Conservation (phyloP, 1,284 basidiomycete species). For the Spongispora temasekensis region DNA sequence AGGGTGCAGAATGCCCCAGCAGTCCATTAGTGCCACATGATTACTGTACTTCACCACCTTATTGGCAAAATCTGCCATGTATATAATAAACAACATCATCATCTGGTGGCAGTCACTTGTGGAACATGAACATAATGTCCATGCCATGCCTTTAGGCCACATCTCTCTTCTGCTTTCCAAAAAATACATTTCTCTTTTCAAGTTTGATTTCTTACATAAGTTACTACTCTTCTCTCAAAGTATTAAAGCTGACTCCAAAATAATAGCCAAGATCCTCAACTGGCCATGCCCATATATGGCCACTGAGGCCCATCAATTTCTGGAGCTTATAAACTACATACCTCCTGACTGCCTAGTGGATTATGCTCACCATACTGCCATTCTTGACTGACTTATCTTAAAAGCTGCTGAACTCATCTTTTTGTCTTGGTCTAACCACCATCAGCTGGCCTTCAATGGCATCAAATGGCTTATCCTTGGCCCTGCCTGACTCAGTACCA, state of each 20-base stretch:
- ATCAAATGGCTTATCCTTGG: conserved; percentile 41
- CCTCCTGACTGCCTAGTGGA: conserved; percentile 27
- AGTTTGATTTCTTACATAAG: neutral
- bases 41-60: conserved; percentile 8
- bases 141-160: neutral
- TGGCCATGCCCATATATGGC: conserved; percentile 37
- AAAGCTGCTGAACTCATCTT: conserved; percentile 14
- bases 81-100: neutral
- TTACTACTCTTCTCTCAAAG: neutral
- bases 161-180: neutral
- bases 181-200: neutral
- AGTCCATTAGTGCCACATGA: conserved; percentile 22
- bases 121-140: conserved; percentile 28
- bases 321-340: conserved; percentile 42
- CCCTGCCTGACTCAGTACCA: neutral
- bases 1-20: neutral
- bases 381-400: neutral
- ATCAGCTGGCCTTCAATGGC: conserved; percentile 37
- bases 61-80: conserved; percentile 16
- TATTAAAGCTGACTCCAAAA: neutral
- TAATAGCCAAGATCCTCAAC: neutral
- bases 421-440: conserved; percentile 27
- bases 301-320: conserved; percentile 35
- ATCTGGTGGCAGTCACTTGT: conserved; percentile 5
- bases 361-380: neutral